phyloP scores from a whole-genome alignment of 202 grass and related monocot genomes.

The Cymbopogon flexuosus region DNA sequence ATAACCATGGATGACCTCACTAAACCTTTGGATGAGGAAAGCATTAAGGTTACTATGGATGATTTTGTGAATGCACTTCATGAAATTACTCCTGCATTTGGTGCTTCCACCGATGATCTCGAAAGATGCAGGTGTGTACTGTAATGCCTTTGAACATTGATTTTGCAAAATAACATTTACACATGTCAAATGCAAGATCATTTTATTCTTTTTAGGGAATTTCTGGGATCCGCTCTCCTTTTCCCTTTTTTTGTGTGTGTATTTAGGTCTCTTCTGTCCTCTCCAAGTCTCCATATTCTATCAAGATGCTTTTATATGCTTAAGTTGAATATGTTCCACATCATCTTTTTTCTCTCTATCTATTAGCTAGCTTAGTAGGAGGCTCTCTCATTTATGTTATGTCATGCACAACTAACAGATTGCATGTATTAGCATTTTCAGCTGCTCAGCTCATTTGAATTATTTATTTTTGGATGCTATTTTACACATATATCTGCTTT shows the following conservation, averaged over 20 bases:
- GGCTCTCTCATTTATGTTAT: neutral
- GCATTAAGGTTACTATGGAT: conserved; percentile 95
- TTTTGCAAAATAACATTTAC: neutral
- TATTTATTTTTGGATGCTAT: neutral
- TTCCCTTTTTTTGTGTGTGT: neutral
- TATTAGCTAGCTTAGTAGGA: conserved; percentile 7
- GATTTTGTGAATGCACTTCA: conserved; percentile 93
- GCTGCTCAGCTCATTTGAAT: neutral
- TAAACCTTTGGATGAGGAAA: conserved; percentile 85
- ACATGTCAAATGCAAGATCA: conserved; percentile 9
- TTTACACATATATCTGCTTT: neutral
- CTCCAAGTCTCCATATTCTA: neutral
- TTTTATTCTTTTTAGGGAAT: conserved; percentile 18
- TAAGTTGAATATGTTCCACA: neutral
- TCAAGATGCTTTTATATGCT: neutral
- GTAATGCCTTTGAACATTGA: conserved; percentile 17
- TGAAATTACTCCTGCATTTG: conserved; percentile 91
- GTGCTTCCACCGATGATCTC: conserved; percentile 83
- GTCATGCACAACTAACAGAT: neutral
- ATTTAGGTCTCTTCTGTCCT: neutral
- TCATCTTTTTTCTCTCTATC: neutral
- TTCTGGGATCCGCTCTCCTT: neutral
- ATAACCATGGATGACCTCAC: conserved; percentile 94
- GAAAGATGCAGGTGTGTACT: conserved; percentile 89
- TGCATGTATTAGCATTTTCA: neutral